Base-by-base conservation (phyloP, 164 flowering plant genomes). In the Aristolochia californica region DNA sequence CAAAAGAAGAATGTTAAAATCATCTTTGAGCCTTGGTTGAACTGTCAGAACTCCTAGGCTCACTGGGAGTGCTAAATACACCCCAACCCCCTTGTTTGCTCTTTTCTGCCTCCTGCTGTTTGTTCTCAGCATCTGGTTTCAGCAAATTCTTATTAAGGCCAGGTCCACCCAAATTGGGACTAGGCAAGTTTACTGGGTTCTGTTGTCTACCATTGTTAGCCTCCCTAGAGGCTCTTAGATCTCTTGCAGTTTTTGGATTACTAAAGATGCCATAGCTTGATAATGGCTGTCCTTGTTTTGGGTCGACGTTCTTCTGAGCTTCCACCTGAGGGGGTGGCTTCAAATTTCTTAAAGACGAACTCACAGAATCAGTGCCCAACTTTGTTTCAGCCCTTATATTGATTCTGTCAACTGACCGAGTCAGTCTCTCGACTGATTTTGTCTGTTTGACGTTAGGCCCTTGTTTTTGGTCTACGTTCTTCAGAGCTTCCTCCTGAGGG, bases 191-290 rank as follows among this genome's bases (percentile, higher is more conserved):
- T 21, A 28, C 3, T 27, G 57, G 14, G 60, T 20, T 45, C n/a
- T 20, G 24, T 22, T 43, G 51, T 53, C 52, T 51, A 0, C 11
- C 5, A 15, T 7, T 17, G 13, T 59, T 28, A 1, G 2, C 43
- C 23, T 30, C 43, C 5, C 25, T 21, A 28, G 54, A 17, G 54
- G 30, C 20, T 34, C 20, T 45, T 47, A 13, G 52, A 54, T 43
- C 23, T 9, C 38, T 28, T 17, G 58, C 47, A 26, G 65, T 48
- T 26, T 67, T 63, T 58, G 57, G 64, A 53, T 49, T 51, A 66
- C 84, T 75, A 62, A 76, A 82, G 28, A 76, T 74, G 21, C 83
- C 83, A 55, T 55, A 76, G 60, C 75, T 63, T 20, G 79, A 57
- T 9, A 43, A 4, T 22, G 62, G 60, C 1, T 61, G 55, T 24